These are phyloP conservation scores for Pythium vanterpoolii DNA, from an alignment of 352 stramenopile species.

Conservation along the genomic window DNA sequence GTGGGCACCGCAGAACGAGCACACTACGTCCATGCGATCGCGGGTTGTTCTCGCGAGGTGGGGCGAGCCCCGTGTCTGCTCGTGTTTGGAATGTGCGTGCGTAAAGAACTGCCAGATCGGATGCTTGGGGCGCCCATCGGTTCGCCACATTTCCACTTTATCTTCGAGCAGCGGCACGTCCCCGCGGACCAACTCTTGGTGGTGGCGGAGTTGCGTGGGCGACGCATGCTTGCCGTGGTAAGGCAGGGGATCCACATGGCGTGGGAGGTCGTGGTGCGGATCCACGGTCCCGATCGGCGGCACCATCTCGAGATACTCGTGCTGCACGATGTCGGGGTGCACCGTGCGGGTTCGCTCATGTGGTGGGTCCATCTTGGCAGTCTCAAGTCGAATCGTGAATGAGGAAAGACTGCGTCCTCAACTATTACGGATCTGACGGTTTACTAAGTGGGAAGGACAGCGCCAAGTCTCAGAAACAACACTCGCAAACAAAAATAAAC, in stretches of 20 bases:
- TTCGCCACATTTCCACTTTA: constrained; percentile 13
- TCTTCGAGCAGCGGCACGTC: constrained; percentile 6
- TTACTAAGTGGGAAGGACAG: neutral
- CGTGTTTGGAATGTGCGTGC: neutral
- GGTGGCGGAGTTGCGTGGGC: neutral
- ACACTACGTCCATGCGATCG: constrained; percentile 11
- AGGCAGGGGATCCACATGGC: neutral
- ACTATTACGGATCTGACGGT: neutral
- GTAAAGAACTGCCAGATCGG: constrained; percentile 22
- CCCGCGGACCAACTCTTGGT: constrained; percentile 5
- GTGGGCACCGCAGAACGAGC: constrained; percentile 11
- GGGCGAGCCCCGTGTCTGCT: neutral
- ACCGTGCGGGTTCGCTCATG: neutral
- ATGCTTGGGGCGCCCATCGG: constrained; percentile 3
- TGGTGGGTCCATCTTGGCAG: neutral
- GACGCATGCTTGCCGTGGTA: neutral
- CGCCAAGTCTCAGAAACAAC: neutral
- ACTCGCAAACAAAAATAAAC: constrained; percentile 7
- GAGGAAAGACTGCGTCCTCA: neutral
- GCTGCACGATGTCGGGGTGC: neutral
- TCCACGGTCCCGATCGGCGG: constrained; percentile 8
- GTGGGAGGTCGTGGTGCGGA: constrained; percentile 1
- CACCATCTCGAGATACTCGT: constrained; percentile 14
- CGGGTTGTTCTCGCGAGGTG: neutral
- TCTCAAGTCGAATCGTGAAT: neutral